Evolutionary conservation across 2,329 filamentous ascomycete species (phyloP).

Genomic region (Cladorrhinum sp.): DNA sequence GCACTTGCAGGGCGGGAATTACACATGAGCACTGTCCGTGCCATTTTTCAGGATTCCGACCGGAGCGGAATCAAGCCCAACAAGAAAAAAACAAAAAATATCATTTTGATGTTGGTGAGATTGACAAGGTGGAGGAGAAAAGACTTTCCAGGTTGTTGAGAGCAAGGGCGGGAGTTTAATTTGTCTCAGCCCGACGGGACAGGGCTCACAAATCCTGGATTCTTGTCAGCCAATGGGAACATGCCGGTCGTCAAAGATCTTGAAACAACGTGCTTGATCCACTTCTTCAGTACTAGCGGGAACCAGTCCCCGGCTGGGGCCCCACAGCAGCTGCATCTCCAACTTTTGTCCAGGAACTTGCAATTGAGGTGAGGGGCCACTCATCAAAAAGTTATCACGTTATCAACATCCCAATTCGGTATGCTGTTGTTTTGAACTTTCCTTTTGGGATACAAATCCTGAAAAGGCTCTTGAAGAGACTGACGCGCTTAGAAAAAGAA

Average conservation of each 20-base stretch:
- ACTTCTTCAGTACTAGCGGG: constrained; percentile 5
- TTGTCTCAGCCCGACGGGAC: constrained; percentile 13
- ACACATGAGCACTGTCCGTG: background rate
- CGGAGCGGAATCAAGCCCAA: too few species aligned
- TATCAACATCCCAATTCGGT: background rate
- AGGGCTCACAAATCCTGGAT: background rate
- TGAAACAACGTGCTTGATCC: constrained; percentile 7
- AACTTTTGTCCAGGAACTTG: background rate
- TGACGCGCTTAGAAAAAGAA: too few species aligned
- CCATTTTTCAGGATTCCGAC: background rate
- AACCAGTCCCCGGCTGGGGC: background rate
- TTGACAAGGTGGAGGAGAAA: background rate
- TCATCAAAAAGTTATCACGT: constrained; percentile 1
- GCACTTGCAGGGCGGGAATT: constrained; percentile 3
- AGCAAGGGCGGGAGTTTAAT: background rate
- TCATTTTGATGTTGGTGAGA: background rate
- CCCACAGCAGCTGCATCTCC: background rate
- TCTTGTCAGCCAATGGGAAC: constrained; percentile 13
- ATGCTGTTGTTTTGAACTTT: background rate
- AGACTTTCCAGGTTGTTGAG: background rate
- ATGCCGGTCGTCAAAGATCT: background rate
- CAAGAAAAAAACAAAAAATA: too few species aligned
- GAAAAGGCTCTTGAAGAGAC: background rate
- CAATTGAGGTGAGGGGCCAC: background rate
- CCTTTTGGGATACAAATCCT: background rate